Percentiles rank a stretch among this genome's conserved stretches.
Conservation (phyloP, 2,329 filamentous ascomycete species). For the Colletotrichum falcatum region DNA sequence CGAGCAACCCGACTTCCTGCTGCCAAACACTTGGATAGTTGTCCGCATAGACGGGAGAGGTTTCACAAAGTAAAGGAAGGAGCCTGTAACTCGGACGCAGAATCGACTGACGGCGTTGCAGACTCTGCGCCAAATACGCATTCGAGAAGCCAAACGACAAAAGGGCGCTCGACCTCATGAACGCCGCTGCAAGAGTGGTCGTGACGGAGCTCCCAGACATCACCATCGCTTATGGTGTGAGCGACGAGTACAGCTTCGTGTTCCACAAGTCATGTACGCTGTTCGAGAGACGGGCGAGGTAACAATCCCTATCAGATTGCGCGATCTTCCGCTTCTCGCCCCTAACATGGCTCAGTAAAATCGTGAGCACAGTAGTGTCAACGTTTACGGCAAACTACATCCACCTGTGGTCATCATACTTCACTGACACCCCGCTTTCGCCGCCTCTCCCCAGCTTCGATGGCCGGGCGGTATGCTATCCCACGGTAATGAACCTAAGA, state of each 20-base stretch:
- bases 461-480: constrained; percentile 90
- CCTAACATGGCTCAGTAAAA: constrained; percentile 71
- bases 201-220: constrained; percentile 87
- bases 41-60: constrained; percentile 93
- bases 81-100: neutral
- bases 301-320: constrained; percentile 45
- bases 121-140: constrained; percentile 83
- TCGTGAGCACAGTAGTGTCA: constrained; percentile 90
- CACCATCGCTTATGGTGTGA: constrained; percentile 89
- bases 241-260: constrained; percentile 95
- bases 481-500: constrained; percentile 81
- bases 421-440: constrained; percentile 77
- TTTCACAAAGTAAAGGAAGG: constrained; percentile 82
- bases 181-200: constrained; percentile 86
- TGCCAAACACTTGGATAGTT: constrained; percentile 96
- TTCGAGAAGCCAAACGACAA: constrained; percentile 95
- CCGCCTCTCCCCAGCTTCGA: constrained; percentile 90
- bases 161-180: constrained; percentile 92
- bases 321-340: neutral
- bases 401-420: constrained; percentile 81
- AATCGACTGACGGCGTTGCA: constrained; percentile 51
- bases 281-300: constrained; percentile 88
- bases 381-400: constrained; percentile 95
- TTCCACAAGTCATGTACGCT: constrained; percentile 85
- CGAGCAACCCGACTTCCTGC: constrained; percentile 82